Base-by-base conservation (phyloP, 2,329 filamentous ascomycete genomes). In the Thermochaetoides dissita region DNA sequence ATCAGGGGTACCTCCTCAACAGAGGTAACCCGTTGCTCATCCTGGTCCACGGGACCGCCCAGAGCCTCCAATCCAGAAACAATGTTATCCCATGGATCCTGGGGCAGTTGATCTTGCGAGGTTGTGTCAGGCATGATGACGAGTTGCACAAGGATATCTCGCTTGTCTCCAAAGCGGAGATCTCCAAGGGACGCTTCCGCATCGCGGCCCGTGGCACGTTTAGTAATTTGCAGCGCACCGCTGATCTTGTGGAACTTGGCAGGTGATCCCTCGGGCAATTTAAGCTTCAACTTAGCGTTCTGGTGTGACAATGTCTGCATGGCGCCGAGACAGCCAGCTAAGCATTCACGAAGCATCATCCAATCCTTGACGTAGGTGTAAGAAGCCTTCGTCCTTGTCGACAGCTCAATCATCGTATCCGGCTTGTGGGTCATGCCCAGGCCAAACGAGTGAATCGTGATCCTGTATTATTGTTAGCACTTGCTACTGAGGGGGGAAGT, bases 341-440 rank as follows among this genome's bases (percentile, higher is more conserved):
- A 72, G 59, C 91, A 96, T 61, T 98, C 91, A 29, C 91, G 81
- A 32, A 98, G 73, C 89, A 96, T 98, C 89, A 96, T 96, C 91
- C 91, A 98, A 61, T 98, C 91, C 64, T 96, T 98, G 52, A 98
- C 88, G 55, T 96, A 98, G 1, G 87, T 93, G 57, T 96, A 98
- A 1, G 87, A 93, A 5, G 88, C 91, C 65, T 96, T 98, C 3
- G 91, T 98, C 46, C 87, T 76, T 6, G 84, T 91, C 1, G 91
- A 96, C 9, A 98, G 68, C 63, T 96, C 89, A 49, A 98, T 94
- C 87, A 98, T 94, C 1, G 88, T 95, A 58, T 98, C 91, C 6
- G 91, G 91, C 63, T 96, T 96, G 63, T 98, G 91, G 1, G 89
- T 96, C 68, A 95, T 79, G 40, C 91, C 91, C 11, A 98, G 73